Evolutionary conservation across 345 rosid species (phyloP).

Genomic region (Eucalyptus grandis): DNA sequence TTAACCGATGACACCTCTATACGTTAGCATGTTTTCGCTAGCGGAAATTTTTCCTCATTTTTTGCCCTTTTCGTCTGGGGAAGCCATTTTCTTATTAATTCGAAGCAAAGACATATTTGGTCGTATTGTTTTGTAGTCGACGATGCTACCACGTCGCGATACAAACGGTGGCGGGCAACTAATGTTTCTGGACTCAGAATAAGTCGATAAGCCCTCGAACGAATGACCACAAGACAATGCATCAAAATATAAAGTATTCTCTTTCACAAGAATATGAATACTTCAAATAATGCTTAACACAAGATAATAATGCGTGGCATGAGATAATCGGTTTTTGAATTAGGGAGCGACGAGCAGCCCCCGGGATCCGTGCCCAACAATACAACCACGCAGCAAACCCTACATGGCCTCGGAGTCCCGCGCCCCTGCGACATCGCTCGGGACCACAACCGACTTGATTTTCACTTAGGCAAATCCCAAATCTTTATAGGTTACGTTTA

Average conservation of each 20-base stretch:
- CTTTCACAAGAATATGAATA: neutral
- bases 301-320: neutral
- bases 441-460: neutral
- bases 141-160: neutral
- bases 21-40: neutral
- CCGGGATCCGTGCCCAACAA: neutral
- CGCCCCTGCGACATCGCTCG: rapidly evolving
- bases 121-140: neutral
- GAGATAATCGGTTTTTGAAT: neutral
- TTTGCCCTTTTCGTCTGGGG: neutral
- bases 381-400: neutral
- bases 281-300: too few species aligned
- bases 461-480: neutral
- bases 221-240: neutral
- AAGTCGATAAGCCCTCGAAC: neutral
- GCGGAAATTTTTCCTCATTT: neutral
- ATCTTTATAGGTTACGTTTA: neutral
- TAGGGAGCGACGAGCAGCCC: neutral
- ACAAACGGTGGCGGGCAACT: neutral
- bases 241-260: neutral
- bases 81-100: neutral
- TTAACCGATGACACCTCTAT: too few species aligned
- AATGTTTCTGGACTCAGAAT: neutral
- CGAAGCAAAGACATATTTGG: neutral
- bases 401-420: neutral